Evolutionary conservation across 129 eudicot species (phyloP).

Genomic region (Pulicaria dysenterica): DNA sequence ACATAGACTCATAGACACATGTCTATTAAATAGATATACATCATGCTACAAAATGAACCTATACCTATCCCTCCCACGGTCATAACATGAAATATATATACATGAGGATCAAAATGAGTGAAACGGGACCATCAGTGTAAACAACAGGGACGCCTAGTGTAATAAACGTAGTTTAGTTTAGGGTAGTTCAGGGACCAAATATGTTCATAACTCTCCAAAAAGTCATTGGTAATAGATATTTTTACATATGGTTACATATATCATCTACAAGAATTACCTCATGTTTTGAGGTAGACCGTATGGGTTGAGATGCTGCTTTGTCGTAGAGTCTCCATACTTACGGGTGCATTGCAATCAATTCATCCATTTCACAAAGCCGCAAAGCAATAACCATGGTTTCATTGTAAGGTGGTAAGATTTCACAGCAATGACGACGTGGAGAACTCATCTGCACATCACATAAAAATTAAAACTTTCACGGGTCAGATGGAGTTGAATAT

Average conservation of each 20-base stretch:
- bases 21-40: not conserved
- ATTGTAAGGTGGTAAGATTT: slow-evolving; percentile 42
- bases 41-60: not conserved
- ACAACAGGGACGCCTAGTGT: too few species aligned
- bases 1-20: not conserved
- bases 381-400: slow-evolving; percentile 55
- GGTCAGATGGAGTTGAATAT: too few species aligned
- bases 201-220: too few species aligned
- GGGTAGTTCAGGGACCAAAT: too few species aligned
- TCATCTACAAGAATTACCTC: slow-evolving; percentile 20
- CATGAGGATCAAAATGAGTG: too few species aligned
- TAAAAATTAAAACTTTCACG: not conserved
- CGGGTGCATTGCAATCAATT: slow-evolving; percentile 63
- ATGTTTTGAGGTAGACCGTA: slow-evolving; percentile 16
- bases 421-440: slow-evolving; percentile 82
- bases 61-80: not conserved
- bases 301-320: slow-evolving; percentile 14
- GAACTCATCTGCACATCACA: slow-evolving; percentile 42
- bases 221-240: too few species aligned
- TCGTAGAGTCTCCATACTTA: slow-evolving; percentile 23
- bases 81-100: not conserved
- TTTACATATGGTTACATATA: not conserved
- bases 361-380: slow-evolving; percentile 58
- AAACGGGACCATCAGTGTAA: too few species aligned
- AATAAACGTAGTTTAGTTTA: too few species aligned